phyloP scores from a whole-genome alignment of 805 yeast genomes.

The Candida peoriensis region DNA sequence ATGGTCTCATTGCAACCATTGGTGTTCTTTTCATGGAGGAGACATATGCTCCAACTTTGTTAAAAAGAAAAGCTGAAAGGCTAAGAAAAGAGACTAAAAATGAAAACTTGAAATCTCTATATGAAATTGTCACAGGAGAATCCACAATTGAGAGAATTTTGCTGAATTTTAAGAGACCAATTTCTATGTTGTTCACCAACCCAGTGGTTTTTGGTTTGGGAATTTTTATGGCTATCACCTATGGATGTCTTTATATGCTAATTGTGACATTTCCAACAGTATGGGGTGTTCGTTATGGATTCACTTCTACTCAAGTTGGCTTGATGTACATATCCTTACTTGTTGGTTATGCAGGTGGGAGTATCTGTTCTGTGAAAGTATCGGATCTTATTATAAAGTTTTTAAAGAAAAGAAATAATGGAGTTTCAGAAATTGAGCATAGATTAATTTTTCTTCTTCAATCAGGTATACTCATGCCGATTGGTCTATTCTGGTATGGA shows the following conservation, averaged over 20 bases:
- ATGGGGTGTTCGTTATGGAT: conserved; percentile 42
- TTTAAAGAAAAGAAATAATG: conserved; percentile 36
- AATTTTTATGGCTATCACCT: conserved; percentile 55
- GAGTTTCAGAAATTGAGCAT: conserved; percentile 56
- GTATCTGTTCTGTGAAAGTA: neutral
- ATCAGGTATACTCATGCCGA: conserved; percentile 47
- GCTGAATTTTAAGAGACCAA: conserved; percentile 46
- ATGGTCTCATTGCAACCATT: conserved; percentile 38
- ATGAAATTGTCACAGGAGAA: conserved; percentile 49
- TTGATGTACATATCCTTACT: conserved; percentile 55
- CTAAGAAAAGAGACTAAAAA: conserved; percentile 52
- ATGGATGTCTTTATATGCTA: conserved; percentile 64
- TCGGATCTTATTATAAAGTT: conserved; percentile 3
- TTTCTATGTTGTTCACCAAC: conserved; percentile 44
- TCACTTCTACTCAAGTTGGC: conserved; percentile 44
- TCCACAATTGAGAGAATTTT: conserved; percentile 32
- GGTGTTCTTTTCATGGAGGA: conserved; percentile 45
- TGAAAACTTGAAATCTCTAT: conserved; percentile 48
- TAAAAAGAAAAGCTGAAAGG: conserved; percentile 38
- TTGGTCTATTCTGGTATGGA: conserved; percentile 63
- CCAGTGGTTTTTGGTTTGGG: conserved; percentile 64
- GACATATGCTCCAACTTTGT: conserved; percentile 52
- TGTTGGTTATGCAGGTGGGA: conserved; percentile 48
- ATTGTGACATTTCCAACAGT: conserved; percentile 54
- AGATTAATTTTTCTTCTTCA: conserved; percentile 46